These are phyloP conservation scores for Acanthamoeba castellanii DNA, from an alignment of 208 protist species.

Conservation along the genomic window DNA sequence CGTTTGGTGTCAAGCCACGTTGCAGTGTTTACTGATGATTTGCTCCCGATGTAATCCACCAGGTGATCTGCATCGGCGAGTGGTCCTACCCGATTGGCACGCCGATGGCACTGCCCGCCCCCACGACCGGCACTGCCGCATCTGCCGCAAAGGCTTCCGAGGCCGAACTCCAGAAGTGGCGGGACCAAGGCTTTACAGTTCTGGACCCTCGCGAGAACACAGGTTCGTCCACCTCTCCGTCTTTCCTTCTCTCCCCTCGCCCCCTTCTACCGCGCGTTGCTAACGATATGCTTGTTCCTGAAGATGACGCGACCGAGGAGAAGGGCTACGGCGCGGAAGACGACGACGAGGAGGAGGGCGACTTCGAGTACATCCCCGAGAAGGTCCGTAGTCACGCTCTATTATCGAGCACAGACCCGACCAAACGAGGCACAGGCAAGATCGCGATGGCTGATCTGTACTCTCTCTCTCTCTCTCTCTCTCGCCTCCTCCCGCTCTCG, in stretches of 20 bases:
- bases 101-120: not conserved
- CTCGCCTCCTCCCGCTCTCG: too few species aligned
- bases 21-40: too few species aligned
- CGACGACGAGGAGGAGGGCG: not conserved
- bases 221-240: too few species aligned
- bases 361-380: not conserved
- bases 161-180: not conserved
- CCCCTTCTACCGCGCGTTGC: too few species aligned
- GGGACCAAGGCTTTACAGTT: not conserved
- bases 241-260: too few species aligned
- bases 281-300: too few species aligned
- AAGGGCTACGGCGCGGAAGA: not conserved
- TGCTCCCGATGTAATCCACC: not conserved
- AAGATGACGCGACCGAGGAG: too few species aligned
- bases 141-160: not conserved
- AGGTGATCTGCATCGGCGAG: conserved; percentile 29
- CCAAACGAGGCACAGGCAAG: too few species aligned
- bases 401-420: too few species aligned
- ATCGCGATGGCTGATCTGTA: too few species aligned
- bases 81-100: not conserved
- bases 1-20: too few species aligned
- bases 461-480: not conserved
- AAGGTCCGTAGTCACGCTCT: not conserved
- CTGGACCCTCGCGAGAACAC: too few species aligned
- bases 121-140: not conserved